Evolutionary conservation across 129 eudicot genomes (phyloP), one percentile per base, ranked within the genome.

Genomic region (Calendula officinalis): DNA sequence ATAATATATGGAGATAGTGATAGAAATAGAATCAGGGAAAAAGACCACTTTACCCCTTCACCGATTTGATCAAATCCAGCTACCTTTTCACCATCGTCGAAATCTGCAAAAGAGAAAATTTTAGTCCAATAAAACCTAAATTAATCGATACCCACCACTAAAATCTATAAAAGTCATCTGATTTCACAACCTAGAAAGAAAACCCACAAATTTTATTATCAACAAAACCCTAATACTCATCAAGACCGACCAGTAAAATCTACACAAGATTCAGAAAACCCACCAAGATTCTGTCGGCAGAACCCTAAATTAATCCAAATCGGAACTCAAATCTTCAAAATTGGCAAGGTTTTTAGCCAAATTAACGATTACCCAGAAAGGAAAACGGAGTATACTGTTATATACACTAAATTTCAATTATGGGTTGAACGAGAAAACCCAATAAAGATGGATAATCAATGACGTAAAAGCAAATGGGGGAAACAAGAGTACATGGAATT

Each of bases 21-120:
- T 38, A 36, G 14, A 67, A 16, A 45, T 22, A 22, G 30, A 22
- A 22, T 22, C 5, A 17, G 7, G 7, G 14, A 70, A 60, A 40
- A 35, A 30, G 39, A 77, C 69, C 69, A 34, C 10, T 50, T 49
- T 64, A 73, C 62, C 71, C 71, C 78, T 72, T 51, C 48, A 4
- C 71, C 50, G 67, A 74, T 66, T 32, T 53, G 39, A 74, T 48
- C 68, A 41, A 66, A 74, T 66, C 74, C 78, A 78, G 71, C 58
- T 41, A 68, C 64, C 55, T 75, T 41, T 45, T 50, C 62, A 52
- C 55, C 57, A 55, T 30, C 66, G 32, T 55, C 63, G 14, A 71
- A 53, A 62, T 53, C 77, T 72, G 77, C 70, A 62, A 41, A 33
- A 3, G 40, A 52, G 27, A 17, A 52, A 52, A 43, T 33, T 7